A percentile compares a stretch with the other conserved stretches of the same genome.
Evolutionary conservation across 495 filamentous ascomycete genomes (phyloP).

Genomic region (Aspergillus ostianus): DNA sequence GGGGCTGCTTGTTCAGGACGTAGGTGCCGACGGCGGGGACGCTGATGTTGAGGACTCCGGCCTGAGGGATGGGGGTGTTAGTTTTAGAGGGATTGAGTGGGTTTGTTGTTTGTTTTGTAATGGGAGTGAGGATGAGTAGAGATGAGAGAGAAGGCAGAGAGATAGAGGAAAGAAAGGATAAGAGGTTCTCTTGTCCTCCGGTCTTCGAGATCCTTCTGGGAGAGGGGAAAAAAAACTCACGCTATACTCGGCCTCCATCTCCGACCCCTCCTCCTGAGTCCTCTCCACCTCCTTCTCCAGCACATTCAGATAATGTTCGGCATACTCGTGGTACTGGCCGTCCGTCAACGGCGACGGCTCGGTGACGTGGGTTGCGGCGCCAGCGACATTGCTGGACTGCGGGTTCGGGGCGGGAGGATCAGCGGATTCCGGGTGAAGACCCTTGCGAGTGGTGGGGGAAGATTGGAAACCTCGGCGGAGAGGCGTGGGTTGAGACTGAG

Average conservation of each 20-base stretch:
- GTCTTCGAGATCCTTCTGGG: not conserved
- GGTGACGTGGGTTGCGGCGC: slow-evolving; percentile 33
- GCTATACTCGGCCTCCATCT: slow-evolving; percentile 58
- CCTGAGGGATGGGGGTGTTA: slow-evolving; percentile 39
- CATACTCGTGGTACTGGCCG: slow-evolving; percentile 46
- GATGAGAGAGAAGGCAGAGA: not conserved
- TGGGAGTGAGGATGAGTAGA: not conserved
- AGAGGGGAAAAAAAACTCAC: slow-evolving; percentile 38
- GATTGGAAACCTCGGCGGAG: slow-evolving; percentile 29
- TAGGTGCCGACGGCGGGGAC: slow-evolving; percentile 71
- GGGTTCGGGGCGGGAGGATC: slow-evolving; percentile 41
- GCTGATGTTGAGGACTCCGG: slow-evolving; percentile 77
- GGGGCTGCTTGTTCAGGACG: slow-evolving; percentile 95
- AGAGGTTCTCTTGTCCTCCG: not conserved
- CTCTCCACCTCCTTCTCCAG: slow-evolving; percentile 47
- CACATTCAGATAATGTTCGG: slow-evolving; percentile 50
- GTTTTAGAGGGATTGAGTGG: not conserved
- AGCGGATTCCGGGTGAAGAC: slow-evolving; percentile 41
- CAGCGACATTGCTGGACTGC: slow-evolving; percentile 32
- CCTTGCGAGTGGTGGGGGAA: slow-evolving; percentile 33
- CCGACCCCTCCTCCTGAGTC: slow-evolving; percentile 43
- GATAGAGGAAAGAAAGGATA: not conserved
- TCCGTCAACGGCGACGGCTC: slow-evolving; percentile 42
- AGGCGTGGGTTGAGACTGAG: slow-evolving; percentile 8
- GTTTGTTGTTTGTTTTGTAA: too few relatives aligned